A percentile compares a stretch with the other conserved stretches of the same genome.
Evolutionary conservation across 495 filamentous ascomycete genomes (phyloP).

Genomic region (Neurospora sp.): DNA sequence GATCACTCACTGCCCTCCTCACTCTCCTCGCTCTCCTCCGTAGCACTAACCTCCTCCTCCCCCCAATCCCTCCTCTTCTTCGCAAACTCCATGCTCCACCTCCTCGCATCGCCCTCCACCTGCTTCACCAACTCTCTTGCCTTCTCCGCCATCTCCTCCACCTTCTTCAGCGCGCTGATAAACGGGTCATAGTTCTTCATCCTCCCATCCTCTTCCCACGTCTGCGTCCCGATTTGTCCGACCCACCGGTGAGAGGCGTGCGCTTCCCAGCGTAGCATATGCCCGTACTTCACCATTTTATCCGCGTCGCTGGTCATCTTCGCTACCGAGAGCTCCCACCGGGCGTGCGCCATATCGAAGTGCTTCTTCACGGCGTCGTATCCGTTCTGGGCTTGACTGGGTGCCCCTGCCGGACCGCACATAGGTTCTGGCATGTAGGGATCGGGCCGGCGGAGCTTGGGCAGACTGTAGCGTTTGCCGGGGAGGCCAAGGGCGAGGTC

Average conservation of each 20-base stretch:
- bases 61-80: background rate
- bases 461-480: background rate
- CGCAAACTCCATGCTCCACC: background rate
- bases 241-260: background rate
- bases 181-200: background rate
- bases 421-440: too few relatives aligned
- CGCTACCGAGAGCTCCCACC: background rate
- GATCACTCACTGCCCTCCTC: background rate
- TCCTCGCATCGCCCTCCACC: background rate
- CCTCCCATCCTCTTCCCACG: background rate
- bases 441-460: background rate
- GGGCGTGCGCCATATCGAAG: background rate
- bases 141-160: background rate
- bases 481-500: background rate
- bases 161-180: background rate
- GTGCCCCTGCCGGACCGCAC: background rate
- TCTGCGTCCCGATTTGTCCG: background rate
- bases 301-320: background rate
- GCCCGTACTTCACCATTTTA: background rate
- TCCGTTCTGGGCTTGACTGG: background rate
- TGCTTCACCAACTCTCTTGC: background rate
- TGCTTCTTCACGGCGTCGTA: background rate
- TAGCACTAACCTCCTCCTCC: background rate
- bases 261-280: fast-evolving
- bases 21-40: background rate